These are phyloP conservation scores for Clathrospora elynae DNA, from an alignment of 2,329 filamentous ascomycete species.

Conservation along the genomic window DNA sequence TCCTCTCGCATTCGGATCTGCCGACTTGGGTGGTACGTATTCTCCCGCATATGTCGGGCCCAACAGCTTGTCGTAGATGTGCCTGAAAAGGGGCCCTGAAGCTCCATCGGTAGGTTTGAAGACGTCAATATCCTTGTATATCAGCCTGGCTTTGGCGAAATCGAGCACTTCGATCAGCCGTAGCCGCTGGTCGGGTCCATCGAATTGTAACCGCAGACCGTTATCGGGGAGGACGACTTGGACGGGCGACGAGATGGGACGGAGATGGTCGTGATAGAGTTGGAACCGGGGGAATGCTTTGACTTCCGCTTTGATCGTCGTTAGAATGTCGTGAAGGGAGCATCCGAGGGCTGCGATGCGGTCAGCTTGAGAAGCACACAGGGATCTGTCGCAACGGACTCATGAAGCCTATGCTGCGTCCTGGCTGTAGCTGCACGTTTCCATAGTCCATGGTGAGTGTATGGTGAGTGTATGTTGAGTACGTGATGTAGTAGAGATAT, in stretches of 20 bases:
- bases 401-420: slow-evolving; percentile 48
- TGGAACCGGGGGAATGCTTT: slow-evolving; percentile 82
- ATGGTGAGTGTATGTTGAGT: background rate
- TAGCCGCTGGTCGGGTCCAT: slow-evolving; percentile 88
- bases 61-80: slow-evolving; percentile 91
- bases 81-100: slow-evolving; percentile 76
- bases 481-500: background rate
- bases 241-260: slow-evolving; percentile 76
- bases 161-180: slow-evolving; percentile 89
- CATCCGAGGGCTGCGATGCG: slow-evolving; percentile 74
- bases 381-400: slow-evolving; percentile 31
- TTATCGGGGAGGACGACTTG: slow-evolving; percentile 79
- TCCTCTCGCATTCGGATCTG: slow-evolving; percentile 62
- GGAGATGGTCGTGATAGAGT: slow-evolving; percentile 74
- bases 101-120: slow-evolving; percentile 62
- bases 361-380: slow-evolving; percentile 19
- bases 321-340: slow-evolving; percentile 87
- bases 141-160: slow-evolving; percentile 82
- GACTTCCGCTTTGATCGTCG: slow-evolving; percentile 84
- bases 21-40: slow-evolving; percentile 71
- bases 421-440: slow-evolving; percentile 38
- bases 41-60: slow-evolving; percentile 94
- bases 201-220: slow-evolving; percentile 87
- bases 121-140: slow-evolving; percentile 81
- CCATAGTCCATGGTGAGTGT: slow-evolving; percentile 37